Evolutionary conservation across 106 monocot genomes (phyloP), one percentile per base, ranked within the genome.

Genomic region (Amphibolis antarctica): DNA sequence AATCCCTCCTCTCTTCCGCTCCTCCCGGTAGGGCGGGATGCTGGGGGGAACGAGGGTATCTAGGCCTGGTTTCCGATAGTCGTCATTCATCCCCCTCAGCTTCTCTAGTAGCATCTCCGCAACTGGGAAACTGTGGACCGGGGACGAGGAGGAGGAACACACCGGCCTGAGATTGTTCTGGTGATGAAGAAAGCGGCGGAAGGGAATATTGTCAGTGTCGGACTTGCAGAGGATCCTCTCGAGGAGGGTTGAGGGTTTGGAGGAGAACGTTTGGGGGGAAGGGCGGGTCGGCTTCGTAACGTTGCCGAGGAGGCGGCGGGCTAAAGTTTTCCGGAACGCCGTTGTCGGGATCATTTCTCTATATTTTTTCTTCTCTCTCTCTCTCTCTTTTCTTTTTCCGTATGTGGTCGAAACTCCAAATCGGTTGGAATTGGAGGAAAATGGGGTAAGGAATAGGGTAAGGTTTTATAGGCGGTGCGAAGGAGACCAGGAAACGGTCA

Each of bases 71-170:
- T 25, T 55, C 26, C n/a, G n/a, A n/a, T n/a, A n/a, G n/a, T 55
- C 55, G 24, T 25, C 55, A 23, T 25, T 69, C n/a, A 69, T 6
- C 14, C 23, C 44, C 44, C 57, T 43, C 18, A 69, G 27, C 24
- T 5, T 58, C 57, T 69, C 68, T n/a, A 69, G 18, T 9, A 69
- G 68, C 58, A 46, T 59, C 2, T 69, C 57, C 25, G 57, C 57
- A 15, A 59, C 17, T 9, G 68, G 69, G 7, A 67, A 0, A 26
- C 57, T 57, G 11, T 57, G 28, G 25, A n/a, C 28, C 25, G 28
- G 57, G 15, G 14, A 57, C 5, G 15, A 28, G 57, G 49, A 50
- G n/a, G n/a, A n/a, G n/a, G n/a, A n/a, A n/a, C n/a, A n/a, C n/a
- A n/a, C n/a, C n/a, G n/a, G n/a, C n/a, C n/a, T n/a, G n/a, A n/a